phyloP scores from a whole-genome alignment of 345 rosid species.

The Excoecaria cochinchinensis region DNA sequence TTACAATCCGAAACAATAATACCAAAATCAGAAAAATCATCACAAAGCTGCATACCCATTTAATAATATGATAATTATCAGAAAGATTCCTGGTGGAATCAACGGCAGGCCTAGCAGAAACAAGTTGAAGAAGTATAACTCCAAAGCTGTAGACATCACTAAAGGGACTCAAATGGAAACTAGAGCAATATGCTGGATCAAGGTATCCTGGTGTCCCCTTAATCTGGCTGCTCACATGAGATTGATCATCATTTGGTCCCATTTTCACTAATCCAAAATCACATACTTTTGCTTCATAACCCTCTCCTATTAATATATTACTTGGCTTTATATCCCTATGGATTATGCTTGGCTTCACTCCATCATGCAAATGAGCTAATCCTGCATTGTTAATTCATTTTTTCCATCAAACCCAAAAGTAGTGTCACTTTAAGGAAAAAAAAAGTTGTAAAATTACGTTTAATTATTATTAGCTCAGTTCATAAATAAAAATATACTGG shows the following conservation, averaged over 20 bases:
- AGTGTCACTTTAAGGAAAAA: too few species aligned
- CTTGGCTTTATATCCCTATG: conserved; percentile 67
- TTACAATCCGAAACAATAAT: too few species aligned
- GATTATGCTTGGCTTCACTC: conserved; percentile 52
- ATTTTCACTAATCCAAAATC: conserved; percentile 56
- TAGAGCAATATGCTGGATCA: conserved; percentile 62
- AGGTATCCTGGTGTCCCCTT: conserved; percentile 69
- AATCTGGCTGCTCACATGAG: conserved; percentile 58
- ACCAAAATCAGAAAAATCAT: too few species aligned
- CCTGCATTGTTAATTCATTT: conserved; percentile 30
- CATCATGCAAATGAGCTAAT: conserved; percentile 57
- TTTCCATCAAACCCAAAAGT: too few species aligned
- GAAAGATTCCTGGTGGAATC: conserved; percentile 30
- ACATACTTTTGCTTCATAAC: conserved; percentile 53
- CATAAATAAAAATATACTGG: too few species aligned
- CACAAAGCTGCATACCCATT: conserved; percentile 52
- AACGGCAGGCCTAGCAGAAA: conserved; percentile 49
- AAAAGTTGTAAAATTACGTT: too few species aligned
- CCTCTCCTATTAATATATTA: conserved; percentile 55
- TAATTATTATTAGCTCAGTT: too few species aligned
- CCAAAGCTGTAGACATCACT: conserved; percentile 65
- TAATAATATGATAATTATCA: conserved; percentile 40
- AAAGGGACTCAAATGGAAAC: conserved; percentile 49
- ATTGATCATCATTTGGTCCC: conserved; percentile 56
- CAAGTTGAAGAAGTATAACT: conserved; percentile 61